Evolutionary conservation across 1,284 basidiomycete genomes (phyloP), one percentile per base, ranked within the genome.

Genomic region (Cryptococcus deneoformans): DNA sequence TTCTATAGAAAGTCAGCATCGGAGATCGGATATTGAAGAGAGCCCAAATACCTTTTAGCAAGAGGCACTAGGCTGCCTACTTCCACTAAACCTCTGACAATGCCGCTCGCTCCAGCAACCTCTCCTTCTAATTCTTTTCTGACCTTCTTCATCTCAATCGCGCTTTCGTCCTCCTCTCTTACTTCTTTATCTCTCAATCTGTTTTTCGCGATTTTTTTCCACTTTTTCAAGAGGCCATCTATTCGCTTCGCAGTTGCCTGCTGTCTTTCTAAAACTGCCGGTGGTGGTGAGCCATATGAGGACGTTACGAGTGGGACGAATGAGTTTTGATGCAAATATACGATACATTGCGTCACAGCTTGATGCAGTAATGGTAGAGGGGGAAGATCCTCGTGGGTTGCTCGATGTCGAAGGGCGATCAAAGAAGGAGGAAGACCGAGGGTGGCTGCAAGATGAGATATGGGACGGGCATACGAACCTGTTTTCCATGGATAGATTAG

Each of bases 331-430:
- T 88, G 82, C 24, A 92, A 79, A 40, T 72, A 70, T 10, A 70
- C 64, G 53, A 80, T 67, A 61, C 88, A 89, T 80, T 90, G 85
- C 58, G 82, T 79, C 16, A 88, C 83, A 0, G 87, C 92, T 54
- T 90, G 84, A 54, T 88, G 83, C 9, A 97, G 82, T 6, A 94
- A 79, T 50, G 86, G 84, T 2, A 98, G 80, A 61, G 89, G 89
- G 0, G 95, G 96, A 14, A 99, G 79, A 63, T 96, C 92, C 70
- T 99, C 95, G 71, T 99, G 95, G 2, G 95, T 99, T 8, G 91
- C 90, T 35, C 91, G 88, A 79, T 99, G 95, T 40, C 95, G 83
- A 5, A 99, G 81, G 63, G 97, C 90, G n/a, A 99, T 93, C 16
- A 99, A 82, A 85, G 89, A 92, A 0, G 83, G 79, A 0, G 96